Conservation (phyloP, 805 yeast genomes). For the Yarrowia sp. region DNA sequence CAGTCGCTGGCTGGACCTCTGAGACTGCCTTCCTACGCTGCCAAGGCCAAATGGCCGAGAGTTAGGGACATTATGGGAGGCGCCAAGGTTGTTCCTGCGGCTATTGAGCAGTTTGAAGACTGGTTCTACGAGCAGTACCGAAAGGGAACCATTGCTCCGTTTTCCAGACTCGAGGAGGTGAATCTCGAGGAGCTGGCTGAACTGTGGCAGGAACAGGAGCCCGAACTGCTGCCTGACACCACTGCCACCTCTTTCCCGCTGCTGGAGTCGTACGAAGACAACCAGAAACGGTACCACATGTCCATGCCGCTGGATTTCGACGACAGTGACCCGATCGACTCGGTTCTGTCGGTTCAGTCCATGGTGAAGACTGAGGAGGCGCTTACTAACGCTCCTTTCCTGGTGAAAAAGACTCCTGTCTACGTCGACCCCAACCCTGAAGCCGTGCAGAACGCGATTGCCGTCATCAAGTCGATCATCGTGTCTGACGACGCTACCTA, state of each 20-base stretch:
- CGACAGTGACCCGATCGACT: conserved; percentile 16
- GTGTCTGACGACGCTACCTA: conserved; percentile 60
- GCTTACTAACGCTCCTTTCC: conserved; percentile 63
- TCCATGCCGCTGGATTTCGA: conserved; percentile 23
- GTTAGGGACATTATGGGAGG: conserved; percentile 70
- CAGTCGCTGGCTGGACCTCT: conserved; percentile 45
- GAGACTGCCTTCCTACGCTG: conserved; percentile 51
- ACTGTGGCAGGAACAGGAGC: conserved; percentile 69
- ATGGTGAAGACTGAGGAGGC: conserved; percentile 48
- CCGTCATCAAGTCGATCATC: conserved; percentile 57
- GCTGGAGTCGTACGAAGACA: conserved; percentile 52
- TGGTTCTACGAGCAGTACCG: conserved; percentile 66
- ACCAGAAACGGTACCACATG: conserved; percentile 53
- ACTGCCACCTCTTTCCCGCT: conserved; percentile 44
- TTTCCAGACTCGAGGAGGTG: conserved; percentile 54
- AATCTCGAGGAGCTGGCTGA: conserved; percentile 62
- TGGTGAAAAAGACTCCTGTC: conserved; percentile 57
- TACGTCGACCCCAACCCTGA: conserved; percentile 12
- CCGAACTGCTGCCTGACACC: conserved; percentile 42
- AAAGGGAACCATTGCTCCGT: conserved; percentile 54
- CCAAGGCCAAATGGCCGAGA: conserved; percentile 73
- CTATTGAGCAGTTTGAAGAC: conserved; percentile 68
- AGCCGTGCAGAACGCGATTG: conserved; percentile 40
- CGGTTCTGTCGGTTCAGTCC: neutral
- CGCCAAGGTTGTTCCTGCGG: conserved; percentile 60